Conservation (phyloP, 805 yeast species). For the Zygosaccharomyces gambellarensis region DNA sequence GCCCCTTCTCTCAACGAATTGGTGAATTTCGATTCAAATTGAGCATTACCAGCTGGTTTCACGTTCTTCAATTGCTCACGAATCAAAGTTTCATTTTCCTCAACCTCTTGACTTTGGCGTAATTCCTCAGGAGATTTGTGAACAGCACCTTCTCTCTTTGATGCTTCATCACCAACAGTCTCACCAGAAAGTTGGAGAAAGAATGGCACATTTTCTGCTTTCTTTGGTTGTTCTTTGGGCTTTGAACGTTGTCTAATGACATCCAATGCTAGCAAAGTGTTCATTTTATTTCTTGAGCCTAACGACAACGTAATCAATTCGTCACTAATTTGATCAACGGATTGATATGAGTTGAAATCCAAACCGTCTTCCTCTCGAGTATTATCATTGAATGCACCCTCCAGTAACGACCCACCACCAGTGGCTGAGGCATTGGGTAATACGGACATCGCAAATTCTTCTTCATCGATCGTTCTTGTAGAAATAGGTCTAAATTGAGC, state of each 20-base stretch:
- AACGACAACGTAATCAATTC: slow-evolving; percentile 67
- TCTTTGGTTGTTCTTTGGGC: slow-evolving; percentile 84
- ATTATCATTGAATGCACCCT: slow-evolving; percentile 63
- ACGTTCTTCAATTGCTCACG: slow-evolving; percentile 29
- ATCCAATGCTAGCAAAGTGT: slow-evolving; percentile 75
- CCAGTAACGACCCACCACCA: slow-evolving; percentile 64
- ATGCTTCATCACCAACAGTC: slow-evolving; percentile 66
- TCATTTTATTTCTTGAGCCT: slow-evolving; percentile 74
- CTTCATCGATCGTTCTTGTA: slow-evolving; percentile 69
- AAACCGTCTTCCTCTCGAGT: slow-evolving; percentile 34
- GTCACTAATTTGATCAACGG: slow-evolving; percentile 58
- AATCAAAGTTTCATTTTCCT: slow-evolving; percentile 18
- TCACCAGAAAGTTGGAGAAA: slow-evolving; percentile 67
- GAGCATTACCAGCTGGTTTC: slow-evolving; percentile 32
- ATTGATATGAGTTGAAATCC: slow-evolving; percentile 39
- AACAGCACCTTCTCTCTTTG: slow-evolving; percentile 36
- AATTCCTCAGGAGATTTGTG: slow-evolving; percentile 23
- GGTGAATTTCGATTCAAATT: slow-evolving; percentile 74
- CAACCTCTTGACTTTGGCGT: slow-evolving; percentile 15
- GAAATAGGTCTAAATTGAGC: slow-evolving; percentile 78
- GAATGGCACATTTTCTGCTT: slow-evolving; percentile 75
- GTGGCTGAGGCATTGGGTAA: slow-evolving; percentile 79
- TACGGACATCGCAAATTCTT: slow-evolving; percentile 56
- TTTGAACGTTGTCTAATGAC: slow-evolving; percentile 80
- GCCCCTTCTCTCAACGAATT: slow-evolving; percentile 52